Conservation (phyloP, 1,284 basidiomycete genomes). For the Earliella scabrosa region DNA sequence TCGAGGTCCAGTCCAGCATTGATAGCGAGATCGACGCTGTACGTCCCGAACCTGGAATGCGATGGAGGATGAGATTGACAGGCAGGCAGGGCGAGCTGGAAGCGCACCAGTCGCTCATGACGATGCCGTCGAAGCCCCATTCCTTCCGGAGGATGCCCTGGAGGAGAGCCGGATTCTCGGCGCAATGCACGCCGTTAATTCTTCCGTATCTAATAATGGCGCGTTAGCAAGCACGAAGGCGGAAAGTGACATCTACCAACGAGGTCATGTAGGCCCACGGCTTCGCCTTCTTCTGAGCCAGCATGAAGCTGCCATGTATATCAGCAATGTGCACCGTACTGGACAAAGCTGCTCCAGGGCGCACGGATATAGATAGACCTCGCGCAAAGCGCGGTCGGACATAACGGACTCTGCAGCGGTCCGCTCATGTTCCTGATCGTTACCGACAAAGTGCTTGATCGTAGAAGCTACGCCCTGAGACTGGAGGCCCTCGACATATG, state of each 20-base stretch:
- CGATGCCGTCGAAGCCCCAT: conserved; percentile 68
- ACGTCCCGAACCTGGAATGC: conserved; percentile 59
- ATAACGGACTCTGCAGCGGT: conserved; percentile 66
- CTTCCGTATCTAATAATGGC: conserved; percentile 58
- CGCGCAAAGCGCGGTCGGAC: conserved; percentile 65
- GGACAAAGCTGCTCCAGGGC: conserved; percentile 25
- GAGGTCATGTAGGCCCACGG: conserved; percentile 71
- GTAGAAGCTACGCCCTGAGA: conserved; percentile 63
- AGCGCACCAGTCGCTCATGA: conserved; percentile 68
- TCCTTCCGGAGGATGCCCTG: conserved; percentile 65
- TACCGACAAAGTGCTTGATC: conserved; percentile 55
- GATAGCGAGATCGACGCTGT: conserved; percentile 58
- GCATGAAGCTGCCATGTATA: conserved; percentile 56
- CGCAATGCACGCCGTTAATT: conserved; percentile 64
- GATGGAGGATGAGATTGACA: conserved; percentile 1
- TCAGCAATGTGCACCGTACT: not conserved
- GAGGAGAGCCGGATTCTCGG: conserved; percentile 60
- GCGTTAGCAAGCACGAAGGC: conserved; percentile 4
- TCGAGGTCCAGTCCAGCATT: conserved; percentile 74
- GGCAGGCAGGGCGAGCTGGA: not conserved
- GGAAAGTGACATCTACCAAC: conserved; percentile 34
- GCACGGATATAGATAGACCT: conserved; percentile 74
- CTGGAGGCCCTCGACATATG: conserved; percentile 71
- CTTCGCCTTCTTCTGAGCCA: conserved; percentile 61
- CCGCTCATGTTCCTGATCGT: conserved; percentile 72